Evolutionary conservation across 495 filamentous ascomycete genomes (phyloP), one percentile per base, ranked within the genome.

Genomic region (Lasiosphaeria miniovina): DNA sequence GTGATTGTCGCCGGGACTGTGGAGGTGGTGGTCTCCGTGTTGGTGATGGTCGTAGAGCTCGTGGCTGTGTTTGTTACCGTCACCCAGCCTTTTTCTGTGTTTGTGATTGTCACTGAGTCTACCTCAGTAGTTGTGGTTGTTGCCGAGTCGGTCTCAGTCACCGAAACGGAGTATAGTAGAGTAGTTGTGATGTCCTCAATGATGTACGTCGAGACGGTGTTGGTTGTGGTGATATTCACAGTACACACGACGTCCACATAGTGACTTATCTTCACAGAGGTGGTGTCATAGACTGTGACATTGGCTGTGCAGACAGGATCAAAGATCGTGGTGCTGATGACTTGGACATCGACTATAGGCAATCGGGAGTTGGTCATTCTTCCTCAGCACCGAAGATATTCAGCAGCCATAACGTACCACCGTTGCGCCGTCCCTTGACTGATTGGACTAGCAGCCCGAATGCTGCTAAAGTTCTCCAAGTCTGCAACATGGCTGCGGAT

Each of bases 1-100:
- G 61, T 59, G 34, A 57, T 58, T 9, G 61, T 65, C 11, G 38
- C 43, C 31, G 57, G 24, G 3, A 46, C 57, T 7, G 66, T 68
- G 31, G 36, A 49, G 4, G 62, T 65, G 14, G 49, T 61, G 6
- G 63, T 51, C 15, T 40, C 52, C 1, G 63, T 66, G 0, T 12
- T 63, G 17, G 66, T 63, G 38, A 45, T 45, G 3, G 63, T 65
- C 0, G 32, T 34, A 12, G 55, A 35, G 17, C 38, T 58, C 0
- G 57, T 48, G 5, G 45, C 40, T 2, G 57, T 59, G 52, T 59
- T 61, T 17, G 59, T 62, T 33, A 60, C 35, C 0, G 54, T 61
- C 4, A 41, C 40, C 0, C 34, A 53, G 48, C 62, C 59, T 4
- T 59, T 65, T 41, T 55, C 55, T 17, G 59, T 61, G 36, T 55